phyloP scores from a whole-genome alignment of 2,329 filamentous ascomycete genomes.

The Cladosporium sp. region DNA sequence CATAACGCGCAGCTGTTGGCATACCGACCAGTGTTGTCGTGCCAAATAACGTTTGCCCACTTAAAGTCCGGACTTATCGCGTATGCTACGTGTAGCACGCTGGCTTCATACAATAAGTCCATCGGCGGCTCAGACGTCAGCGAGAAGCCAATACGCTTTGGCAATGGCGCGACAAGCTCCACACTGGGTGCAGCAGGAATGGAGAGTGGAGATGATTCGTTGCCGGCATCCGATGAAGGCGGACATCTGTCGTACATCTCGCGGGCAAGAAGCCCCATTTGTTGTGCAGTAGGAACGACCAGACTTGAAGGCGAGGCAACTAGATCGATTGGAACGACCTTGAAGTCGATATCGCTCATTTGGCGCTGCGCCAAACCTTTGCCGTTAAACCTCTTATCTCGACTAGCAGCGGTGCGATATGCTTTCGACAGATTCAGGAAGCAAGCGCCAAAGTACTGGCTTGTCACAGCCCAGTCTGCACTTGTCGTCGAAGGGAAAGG shows the following conservation, averaged over 20 bases:
- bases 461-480: background rate
- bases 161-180: slow-evolving; percentile 65
- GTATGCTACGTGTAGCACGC: slow-evolving; percentile 76
- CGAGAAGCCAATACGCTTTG: slow-evolving; percentile 72
- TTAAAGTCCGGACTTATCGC: slow-evolving; percentile 68
- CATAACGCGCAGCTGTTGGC: slow-evolving; percentile 73
- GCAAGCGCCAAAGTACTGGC: slow-evolving; percentile 15
- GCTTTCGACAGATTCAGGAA: slow-evolving; percentile 5
- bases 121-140: slow-evolving; percentile 63
- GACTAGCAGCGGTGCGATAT: background rate
- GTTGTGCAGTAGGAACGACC: slow-evolving; percentile 57
- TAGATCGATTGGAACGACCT: slow-evolving; percentile 67
- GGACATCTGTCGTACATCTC: slow-evolving; percentile 75
- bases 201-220: slow-evolving; percentile 33
- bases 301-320: slow-evolving; percentile 61
- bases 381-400: background rate
- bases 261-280: slow-evolving; percentile 61
- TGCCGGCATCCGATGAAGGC: slow-evolving; percentile 31
- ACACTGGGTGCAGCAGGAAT: slow-evolving; percentile 64
- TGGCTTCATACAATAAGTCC: slow-evolving; percentile 73
- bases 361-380: background rate
- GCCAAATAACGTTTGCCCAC: slow-evolving; percentile 80
- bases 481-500: slow-evolving; percentile 42
- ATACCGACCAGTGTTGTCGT: slow-evolving; percentile 69
- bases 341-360: slow-evolving; percentile 63